Conservation (phyloP, 495 filamentous ascomycete genomes). For the Xylona heveae region DNA sequence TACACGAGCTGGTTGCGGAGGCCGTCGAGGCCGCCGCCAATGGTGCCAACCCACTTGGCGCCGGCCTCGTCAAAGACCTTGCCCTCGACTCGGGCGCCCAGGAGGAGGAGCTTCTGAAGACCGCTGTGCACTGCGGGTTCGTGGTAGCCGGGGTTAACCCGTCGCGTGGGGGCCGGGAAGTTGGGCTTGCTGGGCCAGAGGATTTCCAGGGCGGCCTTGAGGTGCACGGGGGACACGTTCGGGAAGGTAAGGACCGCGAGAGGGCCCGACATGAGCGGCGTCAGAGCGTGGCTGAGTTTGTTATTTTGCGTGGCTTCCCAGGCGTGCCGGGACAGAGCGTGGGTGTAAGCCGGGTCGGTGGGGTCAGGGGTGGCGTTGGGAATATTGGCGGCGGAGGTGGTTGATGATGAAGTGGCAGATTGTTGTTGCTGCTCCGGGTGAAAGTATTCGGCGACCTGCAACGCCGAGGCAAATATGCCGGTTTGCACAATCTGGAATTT, state of each 20-base stretch:
- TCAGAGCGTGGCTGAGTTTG: slow-evolving; percentile 35
- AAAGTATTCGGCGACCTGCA: slow-evolving; percentile 75
- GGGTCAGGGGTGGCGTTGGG: slow-evolving; percentile 9
- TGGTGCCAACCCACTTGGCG: slow-evolving; percentile 65
- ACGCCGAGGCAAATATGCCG: slow-evolving; percentile 68
- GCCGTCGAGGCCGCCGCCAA: slow-evolving; percentile 62
- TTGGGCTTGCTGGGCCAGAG: slow-evolving; percentile 44
- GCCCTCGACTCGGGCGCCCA: slow-evolving; percentile 67
- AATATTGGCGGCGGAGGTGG: slow-evolving; percentile 13
- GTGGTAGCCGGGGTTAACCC: slow-evolving; percentile 57
- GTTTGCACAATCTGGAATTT: slow-evolving; percentile 67
- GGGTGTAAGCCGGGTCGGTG: slow-evolving; percentile 34
- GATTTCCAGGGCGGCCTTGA: slow-evolving; percentile 55
- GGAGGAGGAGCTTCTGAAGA: slow-evolving; percentile 63
- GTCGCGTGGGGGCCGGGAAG: slow-evolving; percentile 58
- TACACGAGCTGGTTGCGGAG: slow-evolving; percentile 61
- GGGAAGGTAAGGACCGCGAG: slow-evolving; percentile 66
- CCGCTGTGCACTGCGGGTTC: slow-evolving; percentile 56
- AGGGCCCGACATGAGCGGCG: slow-evolving; percentile 63
- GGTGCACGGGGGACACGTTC: slow-evolving; percentile 54
- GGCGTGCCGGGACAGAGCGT: slow-evolving; percentile 53
- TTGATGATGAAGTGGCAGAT: slow-evolving; percentile 11
- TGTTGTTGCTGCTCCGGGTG: slow-evolving; percentile 24
- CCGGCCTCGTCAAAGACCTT: slow-evolving; percentile 65
- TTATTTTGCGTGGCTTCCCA: slow-evolving; percentile 33